A percentile compares a stretch with the other conserved stretches of the same genome.
phyloP scores from a whole-genome alignment of 805 yeast species.

The Cyberlindnera samutprakarnensis region DNA sequence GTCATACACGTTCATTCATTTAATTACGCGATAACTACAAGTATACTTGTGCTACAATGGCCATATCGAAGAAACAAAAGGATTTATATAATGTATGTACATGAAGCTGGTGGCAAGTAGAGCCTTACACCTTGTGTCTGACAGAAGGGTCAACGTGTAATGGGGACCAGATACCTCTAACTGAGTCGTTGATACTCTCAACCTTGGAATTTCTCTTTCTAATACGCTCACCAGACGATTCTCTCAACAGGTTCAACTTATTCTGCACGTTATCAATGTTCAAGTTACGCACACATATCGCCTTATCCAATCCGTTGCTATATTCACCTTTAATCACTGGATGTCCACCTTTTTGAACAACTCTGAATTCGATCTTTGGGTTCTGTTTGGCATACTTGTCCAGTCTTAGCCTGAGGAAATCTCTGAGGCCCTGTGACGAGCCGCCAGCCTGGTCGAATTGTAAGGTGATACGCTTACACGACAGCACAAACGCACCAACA shows the following conservation, averaged over 20 bases:
- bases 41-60: not conserved
- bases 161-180: conserved; percentile 98
- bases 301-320: conserved; percentile 37
- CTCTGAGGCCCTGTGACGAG: conserved; percentile 77
- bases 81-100: not conserved
- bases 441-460: conserved; percentile 97
- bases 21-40: not conserved
- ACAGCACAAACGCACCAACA: conserved; percentile 56
- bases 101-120: no score
- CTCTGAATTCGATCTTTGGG: conserved; percentile 65
- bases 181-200: conserved; percentile 68
- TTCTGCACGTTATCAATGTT: conserved; percentile 51
- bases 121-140: conserved; percentile 30
- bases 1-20: not conserved
- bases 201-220: conserved; percentile 69
- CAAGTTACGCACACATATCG: conserved; percentile 73
- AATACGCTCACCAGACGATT: conserved; percentile 59
- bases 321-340: conserved; percentile 66
- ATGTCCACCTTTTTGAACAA: conserved; percentile 70
- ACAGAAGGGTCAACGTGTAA: conserved; percentile 58
- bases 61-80: not conserved
- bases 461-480: conserved; percentile 64
- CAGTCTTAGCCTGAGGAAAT: conserved; percentile 49
- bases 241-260: conserved; percentile 56
- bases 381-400: conserved; percentile 49